Base-by-base conservation (phyloP, 768 basidiomycete species). In the Pleurotus salmoneostramineus region DNA sequence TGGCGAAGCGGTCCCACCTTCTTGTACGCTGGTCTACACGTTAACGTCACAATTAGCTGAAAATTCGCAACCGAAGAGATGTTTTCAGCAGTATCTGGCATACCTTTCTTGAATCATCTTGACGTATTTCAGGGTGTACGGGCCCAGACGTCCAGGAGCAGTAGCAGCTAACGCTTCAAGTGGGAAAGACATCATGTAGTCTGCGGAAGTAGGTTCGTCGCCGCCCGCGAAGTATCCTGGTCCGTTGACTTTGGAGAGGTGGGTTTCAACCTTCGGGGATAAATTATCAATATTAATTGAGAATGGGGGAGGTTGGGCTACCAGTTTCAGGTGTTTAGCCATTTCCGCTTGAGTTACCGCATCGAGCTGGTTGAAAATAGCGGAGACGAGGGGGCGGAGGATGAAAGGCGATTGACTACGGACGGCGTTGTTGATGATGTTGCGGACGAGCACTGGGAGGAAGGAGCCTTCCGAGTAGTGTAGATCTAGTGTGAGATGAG, bases 401-500 rank as follows among this genome's bases (percentile, higher is more conserved):
- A 73, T 65, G 57, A 74, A 71, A 0, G 77, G 73, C 1, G 72
- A 61, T 15, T 68, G 64, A 14, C 61, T 43, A 5, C 74, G 73
- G 31, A 68, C 64, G 2, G 70, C 37, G 47, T 61, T 61, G 40
- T 72, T 72, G n/a, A 75, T 61, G 17, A 71, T 57, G 51, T 71
- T 70, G 55, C 71, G 73, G 42, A 72, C 66, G 11, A 80, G 58
- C 17, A 73, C 51, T 7, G 77, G 77, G 73, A 75, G 74, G 6
- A 77, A 56, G 10, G 76, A 72, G 11, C 73, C 75, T 62, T 77
- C 77, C 1, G 76, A 62, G 56, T 74, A 78, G 60, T 78, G 76
- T 5, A 66, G 65, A 59, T 71, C 75, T 78, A 58, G 15, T 43
- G 21, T 27, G 21, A 27, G 14, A 14, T 21, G 4, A n/a, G 6